Base-by-base conservation (phyloP, 1,284 basidiomycete species). In the Fomes fomentarius region DNA sequence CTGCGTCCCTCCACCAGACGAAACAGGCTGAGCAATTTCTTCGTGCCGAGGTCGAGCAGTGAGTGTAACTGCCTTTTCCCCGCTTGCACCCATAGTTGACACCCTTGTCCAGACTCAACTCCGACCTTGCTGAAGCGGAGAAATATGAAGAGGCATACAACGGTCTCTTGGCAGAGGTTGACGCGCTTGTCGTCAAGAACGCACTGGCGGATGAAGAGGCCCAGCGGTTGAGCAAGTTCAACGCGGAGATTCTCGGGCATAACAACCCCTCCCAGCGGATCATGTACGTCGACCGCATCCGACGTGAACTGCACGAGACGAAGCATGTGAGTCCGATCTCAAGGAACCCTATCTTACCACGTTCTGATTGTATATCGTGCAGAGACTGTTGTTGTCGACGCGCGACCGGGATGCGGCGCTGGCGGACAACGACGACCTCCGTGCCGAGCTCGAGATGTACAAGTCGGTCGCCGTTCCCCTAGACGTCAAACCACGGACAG, bases 241-340 rank as follows among this genome's bases (percentile, higher is more conserved):
- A 92, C 58, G 89, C 89, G 1, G 82, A 91, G 66, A 89, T 91
- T 50, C 70, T 91, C 17, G 80, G 86, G 0, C 89, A 91, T 64
- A 76, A 80, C 26, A 91, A 91, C 65, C 87, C 88, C 5, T 82
- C 84, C 1, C 89, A 91, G 68, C 78, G 84, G 31, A 89, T 91
- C 60, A 75, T 83, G 69, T 91, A 91, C 62, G 82, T 91, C 21
- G 89, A 91, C 55, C 76, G 85, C 52, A 83, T 91, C 57, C 78
- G 88, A 35, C 74, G 75, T 52, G 88, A 91, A 64, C 71, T 91
- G 33, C 80, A 86, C 5, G 87, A 89, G 42, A 78, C 80, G 11
- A 90, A 88, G 67, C 85, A 88, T 71, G 89, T 86, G 56, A 52
- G 81, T 64, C 12, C 35, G 21, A 19, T 7, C 15, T 8, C 2